These are phyloP conservation scores for Colletotrichum eleusines DNA, from an alignment of 2,329 filamentous ascomycete species.

Conservation along the genomic window DNA sequence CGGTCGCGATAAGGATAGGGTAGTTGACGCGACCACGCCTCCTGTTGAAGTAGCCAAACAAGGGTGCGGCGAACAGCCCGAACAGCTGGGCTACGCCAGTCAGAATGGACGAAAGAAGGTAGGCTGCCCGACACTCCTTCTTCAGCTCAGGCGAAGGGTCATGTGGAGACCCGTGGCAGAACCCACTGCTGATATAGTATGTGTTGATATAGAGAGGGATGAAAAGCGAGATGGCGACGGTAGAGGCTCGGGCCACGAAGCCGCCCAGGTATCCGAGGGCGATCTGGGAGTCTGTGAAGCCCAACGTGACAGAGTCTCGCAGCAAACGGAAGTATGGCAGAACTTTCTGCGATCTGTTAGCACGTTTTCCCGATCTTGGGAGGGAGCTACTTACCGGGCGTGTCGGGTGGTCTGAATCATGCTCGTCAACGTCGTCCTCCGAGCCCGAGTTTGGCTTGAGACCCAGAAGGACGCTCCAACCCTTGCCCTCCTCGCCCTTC, in stretches of 20 bases:
- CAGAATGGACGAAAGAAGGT: slow-evolving; percentile 86
- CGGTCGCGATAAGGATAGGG: slow-evolving; percentile 78
- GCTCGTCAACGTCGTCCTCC: slow-evolving; percentile 32
- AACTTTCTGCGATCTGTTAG: slow-evolving; percentile 48
- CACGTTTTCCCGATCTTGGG: neutral
- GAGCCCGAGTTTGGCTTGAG: slow-evolving; percentile 42
- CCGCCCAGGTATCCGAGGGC: slow-evolving; percentile 91
- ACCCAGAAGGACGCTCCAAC: slow-evolving; percentile 71
- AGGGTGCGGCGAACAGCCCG: slow-evolving; percentile 84
- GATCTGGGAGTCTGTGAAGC: slow-evolving; percentile 81
- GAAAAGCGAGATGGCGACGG: slow-evolving; percentile 94
- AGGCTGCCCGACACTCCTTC: slow-evolving; percentile 85
- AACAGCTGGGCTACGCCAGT: slow-evolving; percentile 91
- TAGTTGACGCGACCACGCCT: slow-evolving; percentile 75
- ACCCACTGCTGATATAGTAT: slow-evolving; percentile 85
- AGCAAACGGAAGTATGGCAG: slow-evolving; percentile 72
- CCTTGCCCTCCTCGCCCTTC: slow-evolving; percentile 82
- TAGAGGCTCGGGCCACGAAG: slow-evolving; percentile 94
- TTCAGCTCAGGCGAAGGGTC: slow-evolving; percentile 81
- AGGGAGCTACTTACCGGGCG: slow-evolving; percentile 46
- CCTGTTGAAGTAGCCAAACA: slow-evolving; percentile 89
- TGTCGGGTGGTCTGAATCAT: slow-evolving; percentile 42
- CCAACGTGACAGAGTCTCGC: slow-evolving; percentile 74
- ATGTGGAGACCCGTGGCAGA: slow-evolving; percentile 76
- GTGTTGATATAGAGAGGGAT: slow-evolving; percentile 93